A percentile compares a stretch with the other conserved stretches of the same genome.
Conservation (phyloP, 176 grass and related monocot species). For the Bonia amplexicaulis region DNA sequence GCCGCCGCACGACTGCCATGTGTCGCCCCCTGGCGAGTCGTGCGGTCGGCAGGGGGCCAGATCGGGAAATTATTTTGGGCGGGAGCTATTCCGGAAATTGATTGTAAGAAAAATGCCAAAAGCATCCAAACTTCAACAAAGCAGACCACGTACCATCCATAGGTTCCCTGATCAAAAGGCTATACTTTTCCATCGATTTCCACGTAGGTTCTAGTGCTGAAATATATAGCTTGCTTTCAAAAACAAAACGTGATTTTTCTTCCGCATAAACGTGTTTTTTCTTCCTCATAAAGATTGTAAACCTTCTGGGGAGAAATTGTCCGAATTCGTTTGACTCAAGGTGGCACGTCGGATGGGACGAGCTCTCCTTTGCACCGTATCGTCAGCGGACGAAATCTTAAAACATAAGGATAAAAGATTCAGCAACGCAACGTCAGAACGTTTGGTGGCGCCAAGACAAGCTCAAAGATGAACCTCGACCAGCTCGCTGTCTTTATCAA, state of each 20-base stretch:
- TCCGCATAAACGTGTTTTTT: background rate
- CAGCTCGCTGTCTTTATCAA: slow-evolving; percentile 8
- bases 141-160: background rate
- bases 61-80: too few relatives aligned
- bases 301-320: background rate
- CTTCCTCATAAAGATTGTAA: background rate
- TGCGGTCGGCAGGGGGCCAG: too few relatives aligned
- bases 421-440: background rate
- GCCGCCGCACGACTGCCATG: too few relatives aligned
- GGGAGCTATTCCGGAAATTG: too few relatives aligned
- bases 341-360: background rate
- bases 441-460: background rate
- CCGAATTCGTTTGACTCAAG: background rate
- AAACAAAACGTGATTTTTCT: background rate
- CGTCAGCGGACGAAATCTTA: background rate
- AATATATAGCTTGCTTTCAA: too few relatives aligned
- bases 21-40: too few relatives aligned
- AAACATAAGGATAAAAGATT: slow-evolving; percentile 22
- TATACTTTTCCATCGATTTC: background rate
- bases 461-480: slow-evolving; percentile 32
- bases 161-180: background rate
- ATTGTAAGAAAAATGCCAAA: too few relatives aligned
- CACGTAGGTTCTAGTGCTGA: background rate
- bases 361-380: background rate
- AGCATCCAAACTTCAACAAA: too few relatives aligned